Evolutionary conservation across 805 yeast genomes (phyloP).

Genomic region (Cyberlindnera xylosilytica): DNA sequence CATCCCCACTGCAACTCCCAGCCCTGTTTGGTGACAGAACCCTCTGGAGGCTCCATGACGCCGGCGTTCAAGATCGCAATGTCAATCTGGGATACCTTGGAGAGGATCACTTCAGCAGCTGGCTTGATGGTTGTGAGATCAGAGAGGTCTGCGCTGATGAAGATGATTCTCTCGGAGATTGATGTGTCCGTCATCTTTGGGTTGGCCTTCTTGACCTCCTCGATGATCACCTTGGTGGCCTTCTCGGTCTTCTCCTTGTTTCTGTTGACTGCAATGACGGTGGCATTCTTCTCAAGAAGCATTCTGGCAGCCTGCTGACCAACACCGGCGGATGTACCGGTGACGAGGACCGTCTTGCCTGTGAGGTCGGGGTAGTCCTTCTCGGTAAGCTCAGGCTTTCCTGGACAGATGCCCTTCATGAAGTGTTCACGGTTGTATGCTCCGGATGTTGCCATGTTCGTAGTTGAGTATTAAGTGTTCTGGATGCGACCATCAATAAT

Average conservation of each 20-base stretch:
- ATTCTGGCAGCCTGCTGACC: slow-evolving; percentile 33
- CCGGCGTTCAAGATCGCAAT: slow-evolving; percentile 44
- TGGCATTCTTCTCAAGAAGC: slow-evolving; percentile 32
- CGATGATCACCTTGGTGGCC: slow-evolving; percentile 29
- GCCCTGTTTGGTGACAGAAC: slow-evolving; percentile 39
- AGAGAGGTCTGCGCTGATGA: slow-evolving; percentile 32
- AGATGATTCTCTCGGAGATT: slow-evolving; percentile 22
- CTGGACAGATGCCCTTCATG: background rate
- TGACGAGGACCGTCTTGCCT: slow-evolving; percentile 22
- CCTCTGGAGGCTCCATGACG: slow-evolving; percentile 38
- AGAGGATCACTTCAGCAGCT: slow-evolving; percentile 25
- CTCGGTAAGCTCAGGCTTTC: slow-evolving; percentile 16
- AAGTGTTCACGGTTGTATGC: background rate
- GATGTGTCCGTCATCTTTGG: slow-evolving; percentile 7
- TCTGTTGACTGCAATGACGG: slow-evolving; percentile 37
- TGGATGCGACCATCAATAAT: too few relatives aligned
- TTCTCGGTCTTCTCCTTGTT: slow-evolving; percentile 29
- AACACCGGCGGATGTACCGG: slow-evolving; percentile 35
- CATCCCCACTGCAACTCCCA: slow-evolving; percentile 45
- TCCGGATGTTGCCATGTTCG: too few relatives aligned
- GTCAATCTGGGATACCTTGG: slow-evolving; percentile 30
- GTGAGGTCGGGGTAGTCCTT: slow-evolving; percentile 14
- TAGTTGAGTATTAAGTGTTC: too few relatives aligned
- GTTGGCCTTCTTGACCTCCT: slow-evolving; percentile 19
- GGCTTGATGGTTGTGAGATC: slow-evolving; percentile 40